These are phyloP conservation scores for Arthromyces matolae DNA, from an alignment of 768 basidiomycete species.

Conservation along the genomic window DNA sequence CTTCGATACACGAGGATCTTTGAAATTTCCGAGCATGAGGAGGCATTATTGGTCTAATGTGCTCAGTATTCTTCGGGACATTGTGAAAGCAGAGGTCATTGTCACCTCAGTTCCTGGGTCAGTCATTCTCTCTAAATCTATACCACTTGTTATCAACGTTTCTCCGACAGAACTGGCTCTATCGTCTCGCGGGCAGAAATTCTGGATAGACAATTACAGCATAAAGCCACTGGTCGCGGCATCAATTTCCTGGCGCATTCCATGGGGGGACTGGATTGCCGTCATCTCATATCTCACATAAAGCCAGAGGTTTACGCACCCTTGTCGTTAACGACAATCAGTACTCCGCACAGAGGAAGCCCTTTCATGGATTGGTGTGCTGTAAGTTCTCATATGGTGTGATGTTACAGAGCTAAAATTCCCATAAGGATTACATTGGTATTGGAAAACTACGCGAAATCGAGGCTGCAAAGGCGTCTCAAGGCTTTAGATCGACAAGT, in stretches of 20 bases:
- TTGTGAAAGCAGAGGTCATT: conserved; percentile 89
- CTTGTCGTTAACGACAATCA: conserved; percentile 81
- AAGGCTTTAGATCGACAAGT: neutral
- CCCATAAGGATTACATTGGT: conserved; percentile 78
- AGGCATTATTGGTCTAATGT: conserved; percentile 96
- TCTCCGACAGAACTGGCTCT: conserved; percentile 76
- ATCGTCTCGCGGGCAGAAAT: conserved; percentile 75
- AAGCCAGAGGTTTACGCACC: conserved; percentile 81
- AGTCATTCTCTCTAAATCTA: conserved; percentile 21
- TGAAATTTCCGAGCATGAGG: conserved; percentile 75
- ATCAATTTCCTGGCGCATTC: conserved; percentile 95
- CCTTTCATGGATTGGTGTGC: conserved; percentile 99
- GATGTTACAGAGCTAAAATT: conserved; percentile 1
- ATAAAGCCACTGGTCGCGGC: conserved; percentile 66
- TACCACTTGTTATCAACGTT: neutral
- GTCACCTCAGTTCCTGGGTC: conserved; percentile 93
- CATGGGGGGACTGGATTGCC: conserved; percentile 96
- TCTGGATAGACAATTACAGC: conserved; percentile 68
- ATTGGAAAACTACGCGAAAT: conserved; percentile 64
- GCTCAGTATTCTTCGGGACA: conserved; percentile 71
- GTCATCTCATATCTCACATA: conserved; percentile 86
- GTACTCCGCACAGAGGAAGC: conserved; percentile 92
- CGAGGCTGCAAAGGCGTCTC: conserved; percentile 24
- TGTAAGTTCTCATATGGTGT: conserved; percentile 40
- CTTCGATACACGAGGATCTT: conserved; percentile 86